Base-by-base conservation (phyloP, 495 filamentous ascomycete genomes). In the Neurospora terricola region DNA sequence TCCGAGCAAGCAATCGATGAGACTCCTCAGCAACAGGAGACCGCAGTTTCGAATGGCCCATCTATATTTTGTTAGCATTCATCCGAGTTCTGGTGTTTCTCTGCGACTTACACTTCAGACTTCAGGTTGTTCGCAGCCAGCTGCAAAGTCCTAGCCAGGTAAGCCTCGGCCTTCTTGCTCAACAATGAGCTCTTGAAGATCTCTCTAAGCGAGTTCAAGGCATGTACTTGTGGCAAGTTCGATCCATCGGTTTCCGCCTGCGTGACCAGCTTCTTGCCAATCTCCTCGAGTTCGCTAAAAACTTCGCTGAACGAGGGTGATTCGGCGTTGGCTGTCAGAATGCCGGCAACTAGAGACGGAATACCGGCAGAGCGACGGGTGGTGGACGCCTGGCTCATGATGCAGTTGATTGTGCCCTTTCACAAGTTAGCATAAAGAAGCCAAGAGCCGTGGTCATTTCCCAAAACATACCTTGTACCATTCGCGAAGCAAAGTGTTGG, bases 31-130 rank as follows among this genome's bases (percentile, higher is more conserved):
- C 7, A 99, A 88, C 84, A 98, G 91, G 39, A 98, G 83, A 34
- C 94, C 93, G 72, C 93, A 97, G 76, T 99, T 99, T 2, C 94
- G 89, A 73, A 99, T 93, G 3, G 94, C 91, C 96, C 96, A 99
- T 39, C 91, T 94, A 42, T 2, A 40, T 27, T 5, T 27, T 12
- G 70, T 42, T 38, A 70, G 38, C 23, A 74, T 83, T 54, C 80
- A 34, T 70, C 5, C 42, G 21, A 11, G 37, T 3, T 7, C 5
- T 11, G 5, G 27, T 30, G 11, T 37, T 23, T 16, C 9, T 39
- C 12, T 18, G 18, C 6, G 76, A 88, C 90, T 90, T 86, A 78
- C 87, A 88, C 69, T 81, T 88, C 83, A 11, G 88, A 90, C 70
- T 85, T 90, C 7, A 98, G 84, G 73, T 90, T 91, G 39, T 86